Evolutionary conservation across 768 basidiomycete species (phyloP).

Genomic region (Boletus rubescentipes): DNA sequence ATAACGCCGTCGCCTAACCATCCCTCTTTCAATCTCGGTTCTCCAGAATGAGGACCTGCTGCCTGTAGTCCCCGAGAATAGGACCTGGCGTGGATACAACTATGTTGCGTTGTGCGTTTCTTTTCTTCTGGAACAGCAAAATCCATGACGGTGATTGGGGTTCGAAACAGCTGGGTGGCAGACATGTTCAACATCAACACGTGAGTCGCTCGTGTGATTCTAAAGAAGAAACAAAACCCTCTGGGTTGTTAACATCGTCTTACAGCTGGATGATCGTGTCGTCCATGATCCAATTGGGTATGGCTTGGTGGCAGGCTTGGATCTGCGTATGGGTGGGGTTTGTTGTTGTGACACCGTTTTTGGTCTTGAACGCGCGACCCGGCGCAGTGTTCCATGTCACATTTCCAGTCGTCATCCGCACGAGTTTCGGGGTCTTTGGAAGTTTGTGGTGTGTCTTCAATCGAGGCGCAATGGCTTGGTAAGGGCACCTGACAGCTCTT

Average conservation of each 20-base stretch:
- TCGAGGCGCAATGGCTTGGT: slow-evolving; percentile 73
- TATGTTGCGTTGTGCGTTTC: slow-evolving; percentile 58
- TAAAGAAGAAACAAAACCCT: background rate
- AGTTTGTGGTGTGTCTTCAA: slow-evolving; percentile 79
- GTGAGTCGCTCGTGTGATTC: slow-evolving; percentile 38
- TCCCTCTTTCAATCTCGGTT: slow-evolving; percentile 17
- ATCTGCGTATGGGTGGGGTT: slow-evolving; percentile 72
- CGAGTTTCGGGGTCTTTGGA: slow-evolving; percentile 79
- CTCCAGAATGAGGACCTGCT: slow-evolving; percentile 66
- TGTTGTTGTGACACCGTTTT: slow-evolving; percentile 61
- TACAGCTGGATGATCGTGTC: slow-evolving; percentile 74
- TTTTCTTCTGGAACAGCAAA: background rate
- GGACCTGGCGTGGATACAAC: slow-evolving; percentile 65
- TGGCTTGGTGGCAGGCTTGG: slow-evolving; percentile 87
- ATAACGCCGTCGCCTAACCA: background rate
- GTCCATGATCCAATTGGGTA: slow-evolving; percentile 68
- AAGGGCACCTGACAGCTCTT: slow-evolving; percentile 28
- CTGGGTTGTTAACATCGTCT: slow-evolving; percentile 1
- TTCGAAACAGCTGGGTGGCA: slow-evolving; percentile 65
- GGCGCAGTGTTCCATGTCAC: slow-evolving; percentile 77
- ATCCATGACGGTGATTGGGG: background rate
- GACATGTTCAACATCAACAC: slow-evolving; percentile 80
- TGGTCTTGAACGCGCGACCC: slow-evolving; percentile 74
- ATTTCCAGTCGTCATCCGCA: slow-evolving; percentile 71
- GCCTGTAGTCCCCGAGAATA: slow-evolving; percentile 62